Base-by-base conservation (phyloP, 1,139 yeast genomes). In the Trichomonascaceae sp. region DNA sequence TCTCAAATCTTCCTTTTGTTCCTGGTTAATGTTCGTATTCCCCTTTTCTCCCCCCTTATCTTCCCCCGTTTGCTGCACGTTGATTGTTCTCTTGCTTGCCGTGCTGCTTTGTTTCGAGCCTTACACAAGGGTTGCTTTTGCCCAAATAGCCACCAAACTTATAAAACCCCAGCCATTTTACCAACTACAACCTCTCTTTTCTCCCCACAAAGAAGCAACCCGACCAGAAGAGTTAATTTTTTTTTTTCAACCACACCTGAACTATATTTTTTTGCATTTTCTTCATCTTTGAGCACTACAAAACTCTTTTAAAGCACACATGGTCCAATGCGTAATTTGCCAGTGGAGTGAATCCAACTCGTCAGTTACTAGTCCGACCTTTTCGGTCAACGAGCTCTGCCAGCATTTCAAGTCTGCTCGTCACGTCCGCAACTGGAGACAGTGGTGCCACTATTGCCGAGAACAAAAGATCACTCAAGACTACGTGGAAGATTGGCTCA, bases 401-500 rank as follows among this genome's bases (percentile, higher is more conserved):
- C 58, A 61, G 38, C 69, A 66, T 53, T 66, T 66, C 56, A 58
- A 58, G 27, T 56, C 67, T 18, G 57, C 58, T 20, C 49, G 58
- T 8, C 69, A 66, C 46, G 53, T 61, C 32, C 55, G 53, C 38
- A 65, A 63, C 58, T 65, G 65, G 63, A 55, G 54, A 39, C 53
- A 58, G 20, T 66, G 69, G 69, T 56, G 64, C 46, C 55, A 49
- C 10, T 66, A 66, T 52, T 58, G 60, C 52, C 57, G 57, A 19
- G 67, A 64, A 53, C 68, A 66, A 54, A 57, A 59, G 49, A 55
- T 66, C 15, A 55, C 64, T 19, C 63, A 61, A 27, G 69, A 66
- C 55, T 66, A 66, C 49, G 60, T 66, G 43, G 64, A 61, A 49
- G 68, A 65, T 45, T 66, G 69, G 69, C 59, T 66, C 12, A 59